Percentiles rank a stretch among this genome's conserved stretches.
phyloP scores from a whole-genome alignment of 768 basidiomycete species.

The Amanita pseudoporphyria region DNA sequence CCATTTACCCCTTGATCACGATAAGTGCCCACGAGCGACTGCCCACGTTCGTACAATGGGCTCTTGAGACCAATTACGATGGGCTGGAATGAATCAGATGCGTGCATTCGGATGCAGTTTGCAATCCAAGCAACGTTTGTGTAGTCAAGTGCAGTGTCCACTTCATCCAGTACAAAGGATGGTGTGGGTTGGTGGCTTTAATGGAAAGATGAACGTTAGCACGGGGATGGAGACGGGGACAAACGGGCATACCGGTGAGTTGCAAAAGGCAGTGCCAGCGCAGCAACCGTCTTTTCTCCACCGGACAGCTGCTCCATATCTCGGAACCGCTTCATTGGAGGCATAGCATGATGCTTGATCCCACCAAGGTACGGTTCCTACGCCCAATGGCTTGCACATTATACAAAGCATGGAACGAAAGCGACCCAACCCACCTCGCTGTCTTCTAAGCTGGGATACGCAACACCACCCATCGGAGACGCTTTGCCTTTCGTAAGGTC shows the following conservation, averaged over 20 bases:
- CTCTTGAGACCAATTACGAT: conserved; percentile 96
- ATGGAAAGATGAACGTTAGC: background rate
- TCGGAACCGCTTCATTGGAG: conserved; percentile 97
- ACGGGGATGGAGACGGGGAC: background rate
- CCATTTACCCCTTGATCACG: conserved; percentile 92
- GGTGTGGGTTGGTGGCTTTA: conserved; percentile 89
- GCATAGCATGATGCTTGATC: conserved; percentile 99
- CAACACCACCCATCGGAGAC: conserved; percentile 91
- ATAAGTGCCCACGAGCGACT: conserved; percentile 89
- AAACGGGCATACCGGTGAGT: conserved; percentile 66
- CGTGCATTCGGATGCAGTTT: conserved; percentile 81
- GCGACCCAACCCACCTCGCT: conserved; percentile 55
- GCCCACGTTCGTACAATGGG: conserved; percentile 82
- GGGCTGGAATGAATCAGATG: conserved; percentile 85
- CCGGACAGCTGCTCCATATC: conserved; percentile 99
- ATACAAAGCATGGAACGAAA: background rate
- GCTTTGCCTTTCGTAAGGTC: conserved; percentile 94
- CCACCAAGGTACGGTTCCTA: conserved; percentile 34
- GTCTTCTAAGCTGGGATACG: conserved; percentile 93
- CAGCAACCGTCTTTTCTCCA: conserved; percentile 97
- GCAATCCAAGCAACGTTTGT: conserved; percentile 98
- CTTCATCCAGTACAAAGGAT: conserved; percentile 98
- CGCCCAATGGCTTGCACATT: background rate
- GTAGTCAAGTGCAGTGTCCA: conserved; percentile 95
- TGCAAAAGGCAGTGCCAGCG: conserved; percentile 91